Conservation (phyloP, 169 alveolate species). For the Eimeria sp. region DNA sequence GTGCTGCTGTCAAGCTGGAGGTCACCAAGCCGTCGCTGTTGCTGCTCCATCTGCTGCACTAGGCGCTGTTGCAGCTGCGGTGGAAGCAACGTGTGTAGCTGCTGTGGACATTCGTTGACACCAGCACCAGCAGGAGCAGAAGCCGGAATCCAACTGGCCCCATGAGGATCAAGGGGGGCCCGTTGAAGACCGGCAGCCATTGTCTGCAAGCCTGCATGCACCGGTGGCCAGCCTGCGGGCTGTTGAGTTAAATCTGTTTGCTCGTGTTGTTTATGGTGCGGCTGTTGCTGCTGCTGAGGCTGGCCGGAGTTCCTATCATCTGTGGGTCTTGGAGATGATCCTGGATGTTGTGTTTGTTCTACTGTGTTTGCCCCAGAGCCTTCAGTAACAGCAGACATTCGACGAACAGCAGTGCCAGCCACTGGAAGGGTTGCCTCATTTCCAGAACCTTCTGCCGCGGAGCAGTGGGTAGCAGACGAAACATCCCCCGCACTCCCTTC, state of each 20-base stretch:
- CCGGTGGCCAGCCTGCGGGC: slow-evolving; percentile 26
- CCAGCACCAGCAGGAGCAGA: slow-evolving; percentile 18
- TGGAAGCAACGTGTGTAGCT: slow-evolving; percentile 33
- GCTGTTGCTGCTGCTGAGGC: slow-evolving; percentile 16
- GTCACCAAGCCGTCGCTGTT: slow-evolving; percentile 40
- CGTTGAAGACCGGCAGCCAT: slow-evolving; percentile 31
- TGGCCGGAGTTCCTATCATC: background rate
- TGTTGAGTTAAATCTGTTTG: slow-evolving; percentile 8
- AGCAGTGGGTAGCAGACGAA: slow-evolving; percentile 8
- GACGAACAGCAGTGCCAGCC: background rate
- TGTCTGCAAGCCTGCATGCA: slow-evolving; percentile 12
- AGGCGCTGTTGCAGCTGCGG: slow-evolving; percentile 50
- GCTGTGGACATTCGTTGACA: slow-evolving; percentile 39
- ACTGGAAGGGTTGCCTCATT: slow-evolving; percentile 4
- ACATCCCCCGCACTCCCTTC: background rate
- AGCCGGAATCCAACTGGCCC: background rate
- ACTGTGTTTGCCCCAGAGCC: background rate
- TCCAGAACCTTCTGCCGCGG: background rate
- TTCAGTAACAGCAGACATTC: background rate
- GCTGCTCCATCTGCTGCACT: slow-evolving; percentile 51
- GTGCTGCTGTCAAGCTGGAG: slow-evolving; percentile 32
- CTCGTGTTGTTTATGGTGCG: background rate
- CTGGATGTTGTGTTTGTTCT: slow-evolving; percentile 7
- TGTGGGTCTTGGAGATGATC: background rate
- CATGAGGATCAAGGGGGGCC: background rate